Percentiles rank a stretch among this genome's conserved stretches.
These are phyloP conservation scores for Podospora tetraspora DNA, from an alignment of 495 filamentous ascomycete species.

Conservation along the genomic window DNA sequence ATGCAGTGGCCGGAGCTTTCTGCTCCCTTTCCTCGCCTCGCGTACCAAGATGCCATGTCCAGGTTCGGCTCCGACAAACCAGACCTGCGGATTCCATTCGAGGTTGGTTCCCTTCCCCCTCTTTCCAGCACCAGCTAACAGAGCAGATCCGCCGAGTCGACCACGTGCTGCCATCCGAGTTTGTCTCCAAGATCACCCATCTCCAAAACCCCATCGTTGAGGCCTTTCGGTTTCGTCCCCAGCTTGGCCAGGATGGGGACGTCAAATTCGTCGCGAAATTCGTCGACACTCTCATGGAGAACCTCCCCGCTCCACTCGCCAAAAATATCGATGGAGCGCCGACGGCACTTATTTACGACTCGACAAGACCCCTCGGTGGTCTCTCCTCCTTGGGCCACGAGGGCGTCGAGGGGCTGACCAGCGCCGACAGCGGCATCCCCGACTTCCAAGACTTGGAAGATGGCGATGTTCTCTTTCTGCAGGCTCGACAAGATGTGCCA, in stretches of 20 bases:
- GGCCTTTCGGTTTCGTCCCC: constrained; percentile 57
- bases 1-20: constrained; percentile 13
- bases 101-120: constrained; percentile 31
- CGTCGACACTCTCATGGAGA: constrained; percentile 62
- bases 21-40: constrained; percentile 37
- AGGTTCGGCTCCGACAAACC: constrained; percentile 88
- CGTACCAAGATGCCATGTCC: constrained; percentile 75
- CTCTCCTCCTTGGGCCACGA: constrained; percentile 72
- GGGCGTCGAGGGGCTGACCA: constrained; percentile 49
- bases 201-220: constrained; percentile 63
- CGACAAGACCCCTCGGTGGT: constrained; percentile 63
- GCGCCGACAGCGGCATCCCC: constrained; percentile 11
- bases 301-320: constrained; percentile 54
- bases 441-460: constrained; percentile 34
- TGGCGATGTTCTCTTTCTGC: constrained; percentile 73
- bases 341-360: constrained; percentile 68
- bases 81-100: constrained; percentile 59
- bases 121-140: constrained; percentile 12
- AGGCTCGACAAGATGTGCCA: constrained; percentile 62
- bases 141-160: constrained; percentile 59
- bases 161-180: constrained; percentile 56
- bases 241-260: constrained; percentile 15
- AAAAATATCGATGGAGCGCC: constrained; percentile 65
- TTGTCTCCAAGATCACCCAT: constrained; percentile 65
- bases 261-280: constrained; percentile 43